These are phyloP conservation scores for Emmonsia crescens DNA, from an alignment of 2,329 filamentous ascomycete species.

Conservation along the genomic window DNA sequence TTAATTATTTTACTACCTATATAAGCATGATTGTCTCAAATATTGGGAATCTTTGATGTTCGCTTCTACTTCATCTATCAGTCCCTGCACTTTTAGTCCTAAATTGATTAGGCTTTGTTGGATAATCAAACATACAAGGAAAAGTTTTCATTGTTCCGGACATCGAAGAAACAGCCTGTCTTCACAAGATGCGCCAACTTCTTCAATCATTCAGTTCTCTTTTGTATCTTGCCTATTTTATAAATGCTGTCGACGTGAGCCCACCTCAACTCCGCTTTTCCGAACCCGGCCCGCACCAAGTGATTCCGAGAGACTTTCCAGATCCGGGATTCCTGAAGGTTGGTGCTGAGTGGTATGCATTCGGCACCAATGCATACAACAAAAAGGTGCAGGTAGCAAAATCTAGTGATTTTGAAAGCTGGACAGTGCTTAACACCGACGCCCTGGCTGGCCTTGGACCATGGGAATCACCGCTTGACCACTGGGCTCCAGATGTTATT, in stretches of 20 bases:
- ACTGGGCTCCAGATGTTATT: slow-evolving; percentile 54
- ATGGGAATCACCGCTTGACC: slow-evolving; percentile 46
- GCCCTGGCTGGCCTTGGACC: slow-evolving; percentile 42
- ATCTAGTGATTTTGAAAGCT: slow-evolving; percentile 38
- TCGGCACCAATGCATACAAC: slow-evolving; percentile 44
- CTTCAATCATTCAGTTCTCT: background rate
- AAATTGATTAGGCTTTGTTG: too few species aligned
- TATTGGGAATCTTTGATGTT: background rate
- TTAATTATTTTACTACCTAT: too few species aligned
- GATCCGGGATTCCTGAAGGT: slow-evolving; percentile 38
- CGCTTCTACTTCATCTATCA: background rate
- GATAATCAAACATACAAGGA: too few species aligned
- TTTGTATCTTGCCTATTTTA: background rate
- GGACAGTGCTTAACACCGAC: slow-evolving; percentile 42
- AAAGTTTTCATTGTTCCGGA: background rate
- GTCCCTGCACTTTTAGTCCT: too few species aligned
- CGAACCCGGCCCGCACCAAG: slow-evolving; percentile 2
- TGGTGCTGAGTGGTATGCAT: slow-evolving; percentile 47
- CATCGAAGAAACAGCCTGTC: background rate
- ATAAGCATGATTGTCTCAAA: background rate
- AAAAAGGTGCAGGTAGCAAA: slow-evolving; percentile 45
- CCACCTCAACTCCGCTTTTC: background rate
- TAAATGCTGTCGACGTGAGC: background rate
- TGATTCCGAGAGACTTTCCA: slow-evolving; percentile 30
- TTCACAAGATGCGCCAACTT: background rate